Base-by-base conservation (phyloP, 768 basidiomycete genomes). In the Auricularia sp. region DNA sequence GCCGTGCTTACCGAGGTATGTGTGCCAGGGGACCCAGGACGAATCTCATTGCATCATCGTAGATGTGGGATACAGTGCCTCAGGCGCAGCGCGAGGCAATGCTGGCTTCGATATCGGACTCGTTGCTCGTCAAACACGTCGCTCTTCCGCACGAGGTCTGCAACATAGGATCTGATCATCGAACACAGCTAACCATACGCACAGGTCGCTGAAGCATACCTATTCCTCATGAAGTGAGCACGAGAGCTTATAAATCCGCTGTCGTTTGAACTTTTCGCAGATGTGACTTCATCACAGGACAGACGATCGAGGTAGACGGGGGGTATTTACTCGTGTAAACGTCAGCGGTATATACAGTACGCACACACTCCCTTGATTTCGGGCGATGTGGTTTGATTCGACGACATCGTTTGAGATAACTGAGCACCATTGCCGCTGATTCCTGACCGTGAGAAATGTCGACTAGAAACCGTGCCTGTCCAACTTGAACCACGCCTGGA, bases 151-250 rank as follows among this genome's bases (percentile, higher is more conserved):
- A 66, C 29, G 65, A 64, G 33, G 61, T 66, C 4, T 36, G 18
- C 14, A 10, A 33, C n/a, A 10, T 1, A 8, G 56, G 18, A 16
- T 33, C 21, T 59, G 10, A 54, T 51, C 53, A 3, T 29, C 2
- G 2, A 29, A 29, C 29, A 29, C 29, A 29, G 29, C 29, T 29
- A 29, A 29, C 2, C 2, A 29, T 29, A 3, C 29, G 2, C 29
- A 29, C 29, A 29, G 62, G 3, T 53, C 21, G 65, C 65, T 18
- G 65, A 66, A 39, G 65, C 65, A 16, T 66, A 63, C 44, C 36
- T 66, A 12, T 66, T 66, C 29, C 36, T 53, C 21, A 66, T 66
- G 65, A 66, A 63, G 65, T 66, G 35, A 54, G 65, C 59, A 11
- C 59, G 21, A 61, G 36, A 21, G 7, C 33, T 34, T 34, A 1